Evolutionary conservation across 371 early-diverging fungal species (phyloP).

Genomic region (Vairimorpha necatrix): DNA sequence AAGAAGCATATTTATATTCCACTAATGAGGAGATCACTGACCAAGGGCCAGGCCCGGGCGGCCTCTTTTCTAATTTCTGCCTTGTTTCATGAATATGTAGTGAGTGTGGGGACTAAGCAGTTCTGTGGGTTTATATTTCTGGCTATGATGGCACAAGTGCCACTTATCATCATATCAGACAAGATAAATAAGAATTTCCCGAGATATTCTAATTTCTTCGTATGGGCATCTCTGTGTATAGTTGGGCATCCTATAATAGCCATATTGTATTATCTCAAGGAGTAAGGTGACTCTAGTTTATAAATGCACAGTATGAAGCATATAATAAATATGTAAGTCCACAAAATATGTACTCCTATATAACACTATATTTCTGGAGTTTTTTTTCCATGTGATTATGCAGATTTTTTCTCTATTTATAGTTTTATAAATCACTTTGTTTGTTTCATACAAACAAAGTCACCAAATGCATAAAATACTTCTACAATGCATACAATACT

Average conservation of each 20-base stretch:
- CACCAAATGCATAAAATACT: no score
- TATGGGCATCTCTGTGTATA: constrained; percentile 55
- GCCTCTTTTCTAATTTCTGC: constrained; percentile 78
- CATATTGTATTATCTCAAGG: constrained; percentile 44
- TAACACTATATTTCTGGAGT: not conserved
- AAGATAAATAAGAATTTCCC: constrained; percentile 27
- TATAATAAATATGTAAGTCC: not conserved
- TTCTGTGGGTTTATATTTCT: constrained; percentile 74
- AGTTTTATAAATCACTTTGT: no score
- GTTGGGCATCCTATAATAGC: constrained; percentile 54
- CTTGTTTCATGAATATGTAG: constrained; percentile 77
- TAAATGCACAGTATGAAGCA: no score
- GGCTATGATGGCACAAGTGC: constrained; percentile 82
- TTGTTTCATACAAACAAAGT: no score
- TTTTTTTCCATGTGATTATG: no score
- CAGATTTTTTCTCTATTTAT: no score
- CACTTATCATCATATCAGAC: constrained; percentile 70
- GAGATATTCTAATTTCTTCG: constrained; percentile 44
- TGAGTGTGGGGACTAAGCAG: constrained; percentile 71
- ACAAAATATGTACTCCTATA: no score
- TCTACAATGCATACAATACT: no score
- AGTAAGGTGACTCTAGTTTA: no score
- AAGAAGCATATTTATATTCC: constrained; percentile 81
- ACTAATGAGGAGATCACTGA: constrained; percentile 70
- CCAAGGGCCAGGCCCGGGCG: constrained; percentile 71